phyloP scores from a whole-genome alignment of 2,329 filamentous ascomycete species.

The Grosmannia serpens region DNA sequence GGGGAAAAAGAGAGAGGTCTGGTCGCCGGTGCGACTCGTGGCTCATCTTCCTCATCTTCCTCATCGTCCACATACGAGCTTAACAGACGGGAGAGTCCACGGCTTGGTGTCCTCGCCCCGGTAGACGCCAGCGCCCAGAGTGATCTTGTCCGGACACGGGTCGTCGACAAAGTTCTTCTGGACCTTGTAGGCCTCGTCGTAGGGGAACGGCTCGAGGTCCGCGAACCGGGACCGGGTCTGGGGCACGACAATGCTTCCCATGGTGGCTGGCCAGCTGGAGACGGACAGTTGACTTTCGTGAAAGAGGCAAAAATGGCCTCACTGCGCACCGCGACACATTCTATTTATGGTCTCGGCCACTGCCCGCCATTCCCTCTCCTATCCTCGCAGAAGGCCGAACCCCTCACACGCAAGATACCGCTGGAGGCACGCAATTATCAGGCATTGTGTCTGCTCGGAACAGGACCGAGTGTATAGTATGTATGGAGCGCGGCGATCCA shows the following conservation, averaged over 20 bases:
- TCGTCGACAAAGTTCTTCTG: not conserved
- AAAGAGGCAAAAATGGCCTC: not conserved
- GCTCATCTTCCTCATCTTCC: not conserved
- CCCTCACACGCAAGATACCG: not conserved
- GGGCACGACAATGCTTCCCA: not conserved
- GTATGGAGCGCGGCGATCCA: not conserved
- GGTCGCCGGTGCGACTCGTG: not conserved
- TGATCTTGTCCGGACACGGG: not conserved
- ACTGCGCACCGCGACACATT: not conserved
- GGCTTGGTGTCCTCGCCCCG: not conserved
- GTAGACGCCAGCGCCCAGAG: not conserved
- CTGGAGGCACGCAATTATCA: not conserved
- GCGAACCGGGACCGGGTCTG: not conserved
- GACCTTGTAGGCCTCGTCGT: not conserved
- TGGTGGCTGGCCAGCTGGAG: not conserved
- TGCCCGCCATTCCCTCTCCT: not conserved
- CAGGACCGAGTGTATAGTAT: not conserved
- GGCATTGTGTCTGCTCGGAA: not conserved
- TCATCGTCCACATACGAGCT: not conserved
- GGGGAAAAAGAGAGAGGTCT: not conserved
- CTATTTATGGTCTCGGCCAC: not conserved
- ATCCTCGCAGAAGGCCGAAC: not conserved
- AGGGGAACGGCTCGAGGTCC: not conserved
- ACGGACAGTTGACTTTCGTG: not conserved
- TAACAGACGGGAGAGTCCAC: not conserved